Base-by-base conservation (phyloP, 2,329 filamentous ascomycete species). In the Scytalidium sp. region DNA sequence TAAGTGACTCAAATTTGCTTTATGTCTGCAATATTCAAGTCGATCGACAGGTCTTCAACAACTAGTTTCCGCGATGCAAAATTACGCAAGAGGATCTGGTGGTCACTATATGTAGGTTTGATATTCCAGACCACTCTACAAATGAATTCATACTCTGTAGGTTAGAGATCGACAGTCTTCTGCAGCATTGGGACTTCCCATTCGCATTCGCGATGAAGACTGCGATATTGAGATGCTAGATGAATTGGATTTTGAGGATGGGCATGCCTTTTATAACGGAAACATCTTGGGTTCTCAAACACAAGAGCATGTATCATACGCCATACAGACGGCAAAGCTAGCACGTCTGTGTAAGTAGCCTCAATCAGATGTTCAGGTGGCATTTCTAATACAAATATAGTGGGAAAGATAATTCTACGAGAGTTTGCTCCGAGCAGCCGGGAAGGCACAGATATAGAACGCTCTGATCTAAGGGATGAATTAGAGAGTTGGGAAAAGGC, bases 141-240 rank as follows among this genome's bases (percentile, higher is more conserved):
- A 40, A n/a, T 50, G n/a, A 29, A 22, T 20, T 49, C 19, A 47
- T 11, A 47, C 21, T 13, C 21, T 20, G 10, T 25, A 69, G 66
- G 68, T 77, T 43, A 64, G 75, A 9, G 75, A 78, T 47, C 69
- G 74, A 43, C 75, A 78, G 56, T 71, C 68, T 20, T 69, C 72
- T 1, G 69, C 72, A 2, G 71, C 73, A 10, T 54, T 72, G 6
- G 74, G 75, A 1, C 58, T 76, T 2, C 74, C 75, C 0, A 70
- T 70, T 41, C 66, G 74, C 1, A 75, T 77, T 25, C 69, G 71
- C 6, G 73, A 78, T 23, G 71, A 76, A 50, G 75, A 77, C 29
- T 76, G 74, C 47, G 74, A 76, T 50, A 64, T 74, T 8, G 66
- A 68, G 7, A 63, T 68, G 42, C 62, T 75, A 1, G 57, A 64